Evolutionary conservation across 2,329 filamentous ascomycete species (phyloP).

Genomic region (Ceratocystis eucalypticola): DNA sequence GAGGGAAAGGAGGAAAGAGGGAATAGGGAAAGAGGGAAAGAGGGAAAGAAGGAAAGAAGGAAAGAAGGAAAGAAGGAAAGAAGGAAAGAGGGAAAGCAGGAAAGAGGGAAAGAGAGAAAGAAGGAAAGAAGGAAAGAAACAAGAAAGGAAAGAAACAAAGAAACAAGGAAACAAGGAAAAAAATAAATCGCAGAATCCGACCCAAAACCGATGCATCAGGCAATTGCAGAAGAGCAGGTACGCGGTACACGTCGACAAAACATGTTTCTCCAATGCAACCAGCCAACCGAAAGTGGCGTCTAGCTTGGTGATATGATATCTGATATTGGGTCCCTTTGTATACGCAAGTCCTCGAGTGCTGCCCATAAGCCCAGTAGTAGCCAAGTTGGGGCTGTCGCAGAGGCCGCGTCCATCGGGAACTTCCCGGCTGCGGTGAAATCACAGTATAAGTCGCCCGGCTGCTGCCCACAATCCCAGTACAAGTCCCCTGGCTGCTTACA

Average conservation of each 20-base stretch:
- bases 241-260: not conserved
- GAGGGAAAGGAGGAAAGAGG: no score
- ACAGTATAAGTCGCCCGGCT: no score
- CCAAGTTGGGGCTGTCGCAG: not conserved
- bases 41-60: no score
- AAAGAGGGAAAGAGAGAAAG: not conserved
- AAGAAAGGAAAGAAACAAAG: not conserved
- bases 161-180: not conserved
- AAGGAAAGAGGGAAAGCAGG: not conserved
- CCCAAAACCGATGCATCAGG: not conserved
- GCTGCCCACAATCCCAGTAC: no score
- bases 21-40: no score
- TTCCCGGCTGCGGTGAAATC: not conserved
- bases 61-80: not conserved
- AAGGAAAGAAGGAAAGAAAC: not conserved
- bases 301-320: not conserved
- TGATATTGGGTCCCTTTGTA: no score
- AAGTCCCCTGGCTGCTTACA: no score
- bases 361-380: no score
- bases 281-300: not conserved
- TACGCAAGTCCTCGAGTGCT: no score
- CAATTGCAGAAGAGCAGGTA: not conserved
- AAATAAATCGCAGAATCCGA: no score
- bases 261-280: not conserved
- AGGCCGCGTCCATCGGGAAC: not conserved